Conservation (phyloP, 257 asterid species). For the Hygrophila difformis region DNA sequence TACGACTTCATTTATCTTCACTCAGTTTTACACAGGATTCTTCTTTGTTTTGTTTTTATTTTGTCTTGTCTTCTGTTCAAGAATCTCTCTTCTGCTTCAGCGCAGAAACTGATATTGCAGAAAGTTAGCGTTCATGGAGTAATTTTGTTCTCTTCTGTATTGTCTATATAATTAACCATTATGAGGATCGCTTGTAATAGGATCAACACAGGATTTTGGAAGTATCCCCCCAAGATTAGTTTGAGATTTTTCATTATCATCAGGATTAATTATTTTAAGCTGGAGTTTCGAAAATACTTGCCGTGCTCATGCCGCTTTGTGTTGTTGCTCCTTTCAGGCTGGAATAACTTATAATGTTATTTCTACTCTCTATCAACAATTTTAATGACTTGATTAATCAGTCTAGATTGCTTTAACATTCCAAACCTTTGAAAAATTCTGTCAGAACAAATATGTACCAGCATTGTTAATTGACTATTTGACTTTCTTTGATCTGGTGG, state of each 20-base stretch:
- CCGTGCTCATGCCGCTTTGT: no score
- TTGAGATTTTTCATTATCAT: no score
- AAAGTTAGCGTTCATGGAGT: neutral
- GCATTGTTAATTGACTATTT: neutral
- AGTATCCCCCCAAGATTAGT: no score
- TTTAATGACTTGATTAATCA: no score
- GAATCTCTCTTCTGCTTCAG: neutral
- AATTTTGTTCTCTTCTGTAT: neutral
- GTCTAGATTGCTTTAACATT: neutral
- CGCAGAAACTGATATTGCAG: neutral
- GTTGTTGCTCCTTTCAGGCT: no score
- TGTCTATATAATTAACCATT: neutral
- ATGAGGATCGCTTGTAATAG: neutral
- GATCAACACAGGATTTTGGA: neutral
- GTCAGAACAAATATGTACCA: neutral
- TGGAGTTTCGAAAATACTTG: neutral
- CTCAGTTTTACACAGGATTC: neutral
- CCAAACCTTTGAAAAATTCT: neutral
- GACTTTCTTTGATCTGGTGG: neutral
- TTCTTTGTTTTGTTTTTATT: neutral
- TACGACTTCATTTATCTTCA: slow-evolving; percentile 1
- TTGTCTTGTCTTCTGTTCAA: neutral
- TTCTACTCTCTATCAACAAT: no score
- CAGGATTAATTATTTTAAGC: neutral
- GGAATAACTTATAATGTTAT: no score